A percentile compares a stretch with the other conserved stretches of the same genome.
phyloP scores from a whole-genome alignment of 2,329 filamentous ascomycete species.

The Pyrenochaeta sp. region DNA sequence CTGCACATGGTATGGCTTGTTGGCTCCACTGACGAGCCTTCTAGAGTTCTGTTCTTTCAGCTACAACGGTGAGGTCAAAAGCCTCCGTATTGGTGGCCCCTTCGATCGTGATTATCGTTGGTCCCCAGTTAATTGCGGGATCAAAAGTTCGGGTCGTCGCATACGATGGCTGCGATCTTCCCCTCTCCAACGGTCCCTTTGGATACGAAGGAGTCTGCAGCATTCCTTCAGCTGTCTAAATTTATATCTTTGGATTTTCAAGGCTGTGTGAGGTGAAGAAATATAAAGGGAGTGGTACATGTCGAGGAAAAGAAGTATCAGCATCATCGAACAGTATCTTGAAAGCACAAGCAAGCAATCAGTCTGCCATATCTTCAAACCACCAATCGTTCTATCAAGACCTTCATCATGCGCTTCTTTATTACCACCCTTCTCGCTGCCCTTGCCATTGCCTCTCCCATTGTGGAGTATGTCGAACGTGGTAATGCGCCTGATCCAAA shows the following conservation, averaged over 20 bases:
- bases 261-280: too few species aligned
- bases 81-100: not conserved
- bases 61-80: not conserved
- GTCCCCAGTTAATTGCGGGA: not conserved
- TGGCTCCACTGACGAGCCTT: not conserved
- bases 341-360: too few species aligned
- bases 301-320: too few species aligned
- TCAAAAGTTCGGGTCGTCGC: not conserved
- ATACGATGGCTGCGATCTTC: not conserved
- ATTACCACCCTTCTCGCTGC: conserved; percentile 11
- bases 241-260: too few species aligned
- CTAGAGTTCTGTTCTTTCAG: not conserved
- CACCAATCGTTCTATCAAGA: not conserved
- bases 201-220: too few species aligned
- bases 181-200: too few species aligned
- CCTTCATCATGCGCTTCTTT: conserved; percentile 14
- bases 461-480: conserved; percentile 6
- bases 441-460: conserved; percentile 9
- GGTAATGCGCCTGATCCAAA: conserved; percentile 8
- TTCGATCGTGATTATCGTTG: not conserved
- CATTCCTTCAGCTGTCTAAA: too few species aligned
- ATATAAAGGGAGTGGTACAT: too few species aligned
- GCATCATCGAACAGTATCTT: too few species aligned
- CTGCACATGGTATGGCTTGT: not conserved
- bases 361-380: too few species aligned